These are phyloP conservation scores for Dioscorea zingiberensis DNA, from an alignment of 106 monocot genomes.

Conservation along the genomic window DNA sequence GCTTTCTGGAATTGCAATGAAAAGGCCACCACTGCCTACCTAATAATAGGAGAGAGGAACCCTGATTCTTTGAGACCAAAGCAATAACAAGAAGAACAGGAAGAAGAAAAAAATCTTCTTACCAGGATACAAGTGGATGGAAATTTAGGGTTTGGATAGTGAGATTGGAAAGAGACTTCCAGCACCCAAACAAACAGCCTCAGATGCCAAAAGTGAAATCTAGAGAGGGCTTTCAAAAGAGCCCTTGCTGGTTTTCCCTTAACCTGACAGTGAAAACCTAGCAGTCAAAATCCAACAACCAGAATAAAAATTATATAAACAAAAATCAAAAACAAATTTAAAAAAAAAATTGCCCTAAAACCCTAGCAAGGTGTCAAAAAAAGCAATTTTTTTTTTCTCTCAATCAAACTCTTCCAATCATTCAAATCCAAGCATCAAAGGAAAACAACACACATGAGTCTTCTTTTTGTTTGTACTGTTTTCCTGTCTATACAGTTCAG, in stretches of 20 bases:
- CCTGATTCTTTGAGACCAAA: background rate
- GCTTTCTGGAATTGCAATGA: constrained; percentile 3
- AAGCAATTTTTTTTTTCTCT: background rate
- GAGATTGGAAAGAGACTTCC: no score
- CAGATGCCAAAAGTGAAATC: no score
- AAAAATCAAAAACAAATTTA: no score
- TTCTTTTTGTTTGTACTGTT: background rate
- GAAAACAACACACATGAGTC: background rate
- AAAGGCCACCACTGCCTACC: background rate
- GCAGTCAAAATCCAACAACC: background rate
- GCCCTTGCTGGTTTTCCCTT: no score
- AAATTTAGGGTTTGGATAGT: no score
- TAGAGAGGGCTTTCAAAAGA: no score
- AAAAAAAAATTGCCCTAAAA: background rate
- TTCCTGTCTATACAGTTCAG: background rate
- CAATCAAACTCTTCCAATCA: constrained; percentile 3
- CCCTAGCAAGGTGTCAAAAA: background rate
- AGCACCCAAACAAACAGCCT: no score
- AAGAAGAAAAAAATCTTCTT: background rate
- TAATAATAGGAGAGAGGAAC: background rate
- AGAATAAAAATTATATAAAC: background rate
- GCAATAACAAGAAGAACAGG: background rate
- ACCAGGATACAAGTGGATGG: no score
- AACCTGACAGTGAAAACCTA: background rate
- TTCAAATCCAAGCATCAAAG: background rate